These are phyloP conservation scores for Bryoglossum gracile DNA, from an alignment of 495 filamentous ascomycete genomes.

Conservation along the genomic window DNA sequence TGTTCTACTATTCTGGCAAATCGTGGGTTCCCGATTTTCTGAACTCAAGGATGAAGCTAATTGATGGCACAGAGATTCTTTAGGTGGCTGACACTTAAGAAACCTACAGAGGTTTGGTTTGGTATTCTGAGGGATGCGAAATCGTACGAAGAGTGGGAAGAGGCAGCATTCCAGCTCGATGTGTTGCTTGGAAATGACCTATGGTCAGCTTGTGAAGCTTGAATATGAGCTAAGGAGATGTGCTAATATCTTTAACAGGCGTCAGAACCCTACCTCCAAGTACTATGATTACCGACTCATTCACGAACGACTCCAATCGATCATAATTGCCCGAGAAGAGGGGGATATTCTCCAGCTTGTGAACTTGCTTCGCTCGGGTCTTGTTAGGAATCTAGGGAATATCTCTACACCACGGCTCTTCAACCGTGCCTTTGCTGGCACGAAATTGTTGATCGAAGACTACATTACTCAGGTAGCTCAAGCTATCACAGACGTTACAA, in stretches of 20 bases:
- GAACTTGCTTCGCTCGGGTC: constrained; percentile 74
- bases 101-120: constrained; percentile 44
- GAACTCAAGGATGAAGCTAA: background rate
- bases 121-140: constrained; percentile 54
- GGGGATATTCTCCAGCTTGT: constrained; percentile 69
- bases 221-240: background rate
- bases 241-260: constrained; percentile 40
- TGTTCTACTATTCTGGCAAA: constrained; percentile 57
- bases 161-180: constrained; percentile 71
- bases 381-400: constrained; percentile 87
- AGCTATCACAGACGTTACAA: constrained; percentile 69
- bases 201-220: constrained; percentile 44
- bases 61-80: constrained; percentile 40
- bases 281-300: constrained; percentile 90
- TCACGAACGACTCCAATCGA: constrained; percentile 61
- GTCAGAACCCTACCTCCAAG: constrained; percentile 70
- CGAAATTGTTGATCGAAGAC: constrained; percentile 84
- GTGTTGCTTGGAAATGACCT: constrained; percentile 68
- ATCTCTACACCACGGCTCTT: constrained; percentile 81
- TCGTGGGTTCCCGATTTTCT: constrained; percentile 35
- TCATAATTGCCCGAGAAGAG: constrained; percentile 66
- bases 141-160: constrained; percentile 78
- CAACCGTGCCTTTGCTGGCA: constrained; percentile 79
- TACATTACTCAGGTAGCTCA: constrained; percentile 80
- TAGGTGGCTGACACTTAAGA: constrained; percentile 48